Conservation (phyloP, 2,329 filamentous ascomycete species). For the Basipetospora chlamydospora region DNA sequence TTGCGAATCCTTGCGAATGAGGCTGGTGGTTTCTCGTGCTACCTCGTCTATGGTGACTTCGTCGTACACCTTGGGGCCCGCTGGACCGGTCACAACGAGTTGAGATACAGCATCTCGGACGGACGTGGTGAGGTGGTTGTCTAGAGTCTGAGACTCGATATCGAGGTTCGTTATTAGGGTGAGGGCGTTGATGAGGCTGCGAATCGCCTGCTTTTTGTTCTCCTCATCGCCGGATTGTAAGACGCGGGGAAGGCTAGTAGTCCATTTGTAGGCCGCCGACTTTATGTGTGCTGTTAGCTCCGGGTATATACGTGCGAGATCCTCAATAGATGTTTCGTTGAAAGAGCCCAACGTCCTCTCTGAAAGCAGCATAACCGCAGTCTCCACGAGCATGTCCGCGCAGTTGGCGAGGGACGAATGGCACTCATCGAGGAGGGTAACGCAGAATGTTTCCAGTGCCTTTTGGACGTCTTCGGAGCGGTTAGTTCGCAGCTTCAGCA, state of each 20-base stretch:
- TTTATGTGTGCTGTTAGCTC: constrained; percentile 51
- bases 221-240: constrained; percentile 76
- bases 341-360: constrained; percentile 17
- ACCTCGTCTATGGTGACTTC: constrained; percentile 2
- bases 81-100: not conserved
- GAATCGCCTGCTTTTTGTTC: constrained; percentile 57
- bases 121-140: constrained; percentile 50
- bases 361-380: constrained; percentile 53
- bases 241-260: constrained; percentile 61
- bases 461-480: constrained; percentile 53
- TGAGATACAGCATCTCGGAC: constrained; percentile 58
- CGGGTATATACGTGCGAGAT: constrained; percentile 48
- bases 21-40: not conserved
- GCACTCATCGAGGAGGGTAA: constrained; percentile 66
- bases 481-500: constrained; percentile 62
- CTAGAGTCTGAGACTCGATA: constrained; percentile 49
- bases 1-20: not conserved
- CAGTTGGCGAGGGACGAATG: constrained; percentile 57
- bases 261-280: constrained; percentile 64
- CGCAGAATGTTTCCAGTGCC: constrained; percentile 56
- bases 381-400: constrained; percentile 61
- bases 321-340: constrained; percentile 36
- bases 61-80: constrained; percentile 6
- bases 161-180: constrained; percentile 48
- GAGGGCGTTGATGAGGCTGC: constrained; percentile 62